Conservation (phyloP, 305 asterid species). For the Ajuga reptans region DNA sequence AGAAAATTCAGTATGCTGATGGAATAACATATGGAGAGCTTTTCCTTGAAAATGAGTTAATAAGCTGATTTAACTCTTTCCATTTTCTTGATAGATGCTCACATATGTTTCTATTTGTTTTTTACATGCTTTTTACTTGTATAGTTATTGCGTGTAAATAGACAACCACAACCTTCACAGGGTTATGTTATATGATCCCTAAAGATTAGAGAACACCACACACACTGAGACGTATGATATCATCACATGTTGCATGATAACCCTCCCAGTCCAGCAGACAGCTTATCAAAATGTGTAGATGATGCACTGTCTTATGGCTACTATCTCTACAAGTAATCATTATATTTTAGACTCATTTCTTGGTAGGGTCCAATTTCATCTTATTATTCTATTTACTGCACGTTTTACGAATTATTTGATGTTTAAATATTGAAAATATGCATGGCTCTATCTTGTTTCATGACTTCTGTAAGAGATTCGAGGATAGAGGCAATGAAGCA, state of each 20-base stretch:
- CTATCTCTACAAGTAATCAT: too few relatives aligned
- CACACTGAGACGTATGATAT: background rate
- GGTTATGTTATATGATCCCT: background rate
- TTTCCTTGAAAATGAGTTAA: slow-evolving; percentile 89
- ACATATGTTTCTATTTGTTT: background rate
- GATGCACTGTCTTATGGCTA: too few relatives aligned
- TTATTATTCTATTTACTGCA: too few relatives aligned
- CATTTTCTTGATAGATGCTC: slow-evolving; percentile 12
- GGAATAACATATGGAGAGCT: slow-evolving; percentile 97
- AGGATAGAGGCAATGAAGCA: background rate
- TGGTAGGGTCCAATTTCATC: too few relatives aligned
- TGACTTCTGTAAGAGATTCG: background rate
- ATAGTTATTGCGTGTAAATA: too few relatives aligned
- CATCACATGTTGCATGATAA: background rate
- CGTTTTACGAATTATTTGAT: background rate
- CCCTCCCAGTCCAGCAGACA: background rate
- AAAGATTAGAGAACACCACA: background rate
- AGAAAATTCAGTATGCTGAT: slow-evolving; percentile 84
- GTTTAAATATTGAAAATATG: background rate
- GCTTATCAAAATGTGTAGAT: too few relatives aligned
- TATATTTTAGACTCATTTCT: too few relatives aligned
- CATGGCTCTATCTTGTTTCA: background rate
- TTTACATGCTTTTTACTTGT: too few relatives aligned
- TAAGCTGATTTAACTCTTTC: slow-evolving; percentile 19
- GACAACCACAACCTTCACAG: background rate